Conservation (phyloP, 768 basidiomycete genomes). For the Tulasnella sp. region DNA sequence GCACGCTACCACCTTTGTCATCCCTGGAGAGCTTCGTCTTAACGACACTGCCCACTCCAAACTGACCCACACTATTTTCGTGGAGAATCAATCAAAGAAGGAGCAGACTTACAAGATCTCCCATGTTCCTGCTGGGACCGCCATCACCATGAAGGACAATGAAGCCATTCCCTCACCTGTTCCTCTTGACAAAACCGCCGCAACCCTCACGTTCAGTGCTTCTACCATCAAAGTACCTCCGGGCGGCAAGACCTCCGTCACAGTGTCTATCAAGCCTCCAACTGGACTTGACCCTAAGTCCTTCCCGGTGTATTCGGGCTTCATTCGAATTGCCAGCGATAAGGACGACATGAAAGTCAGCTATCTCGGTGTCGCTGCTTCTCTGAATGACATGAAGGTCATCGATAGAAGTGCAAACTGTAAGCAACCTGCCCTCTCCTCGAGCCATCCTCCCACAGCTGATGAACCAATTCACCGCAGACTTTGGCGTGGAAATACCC, state of each 20-base stretch:
- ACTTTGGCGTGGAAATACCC: conserved; percentile 8
- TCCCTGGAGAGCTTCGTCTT: conserved; percentile 45
- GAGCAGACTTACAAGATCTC: conserved; percentile 53
- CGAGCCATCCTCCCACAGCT: background rate
- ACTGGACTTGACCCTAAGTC: conserved; percentile 47
- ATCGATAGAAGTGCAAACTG: conserved; percentile 50
- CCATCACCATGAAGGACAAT: conserved; percentile 51
- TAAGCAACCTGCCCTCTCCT: background rate
- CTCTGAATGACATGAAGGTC: conserved; percentile 54
- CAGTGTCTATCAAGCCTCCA: conserved; percentile 55
- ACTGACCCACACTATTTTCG: conserved; percentile 39
- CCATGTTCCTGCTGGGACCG: conserved; percentile 64
- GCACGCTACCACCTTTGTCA: conserved; percentile 42
- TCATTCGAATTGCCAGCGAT: conserved; percentile 51
- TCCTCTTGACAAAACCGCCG: conserved; percentile 52
- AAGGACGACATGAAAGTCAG: conserved; percentile 38
- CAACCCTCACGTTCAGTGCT: conserved; percentile 53
- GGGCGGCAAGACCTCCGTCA: conserved; percentile 49
- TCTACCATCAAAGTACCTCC: conserved; percentile 52
- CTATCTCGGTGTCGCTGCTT: conserved; percentile 53
- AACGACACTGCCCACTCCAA: conserved; percentile 46
- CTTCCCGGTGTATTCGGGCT: conserved; percentile 65
- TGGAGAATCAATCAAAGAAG: conserved; percentile 55
- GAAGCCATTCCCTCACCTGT: conserved; percentile 56
- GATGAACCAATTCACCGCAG: background rate